Percentiles rank a stretch among this genome's conserved stretches.
These are phyloP conservation scores for Pseudomonodictys pantanalensis DNA, from an alignment of 495 filamentous ascomycete genomes.

Conservation along the genomic window DNA sequence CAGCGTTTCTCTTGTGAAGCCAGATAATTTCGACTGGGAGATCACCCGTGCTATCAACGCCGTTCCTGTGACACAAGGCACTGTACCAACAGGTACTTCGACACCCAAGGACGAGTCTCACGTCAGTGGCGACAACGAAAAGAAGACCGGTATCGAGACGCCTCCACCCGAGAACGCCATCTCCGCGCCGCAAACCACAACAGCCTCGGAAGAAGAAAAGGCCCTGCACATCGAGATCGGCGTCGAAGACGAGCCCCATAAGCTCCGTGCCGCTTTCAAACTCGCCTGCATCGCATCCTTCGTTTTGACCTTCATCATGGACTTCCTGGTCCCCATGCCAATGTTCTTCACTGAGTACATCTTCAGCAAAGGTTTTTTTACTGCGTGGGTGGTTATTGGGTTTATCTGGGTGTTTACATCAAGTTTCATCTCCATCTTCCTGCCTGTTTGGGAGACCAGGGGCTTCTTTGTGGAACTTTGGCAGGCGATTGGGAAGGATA, in stretches of 20 bases:
- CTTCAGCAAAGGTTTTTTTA: slow-evolving; percentile 31
- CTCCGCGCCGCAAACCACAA: slow-evolving; percentile 9
- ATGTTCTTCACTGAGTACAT: slow-evolving; percentile 37
- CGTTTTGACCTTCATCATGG: slow-evolving; percentile 35
- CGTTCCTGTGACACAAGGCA: neutral
- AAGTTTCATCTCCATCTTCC: slow-evolving; percentile 17
- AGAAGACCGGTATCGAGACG: neutral
- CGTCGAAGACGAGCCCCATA: slow-evolving; percentile 27
- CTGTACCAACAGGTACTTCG: neutral
- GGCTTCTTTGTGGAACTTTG: slow-evolving; percentile 30
- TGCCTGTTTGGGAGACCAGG: slow-evolving; percentile 39
- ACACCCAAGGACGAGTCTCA: neutral
- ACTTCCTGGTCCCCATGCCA: slow-evolving; percentile 37
- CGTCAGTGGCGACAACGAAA: neutral
- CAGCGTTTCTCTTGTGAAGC: slow-evolving; percentile 35
- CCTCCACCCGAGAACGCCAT: neutral
- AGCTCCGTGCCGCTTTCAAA: slow-evolving; percentile 28
- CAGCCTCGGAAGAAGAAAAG: neutral
- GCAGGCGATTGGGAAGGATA: slow-evolving; percentile 19
- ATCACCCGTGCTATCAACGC: slow-evolving; percentile 38
- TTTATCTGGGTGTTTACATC: slow-evolving; percentile 35
- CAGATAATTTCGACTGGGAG: slow-evolving; percentile 38
- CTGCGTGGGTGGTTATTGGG: slow-evolving; percentile 31
- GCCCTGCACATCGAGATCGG: neutral
- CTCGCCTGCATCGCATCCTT: slow-evolving; percentile 27